Percentiles rank a stretch among this genome's conserved stretches.
phyloP scores from a whole-genome alignment of 768 basidiomycete genomes.

The Lactifluus echinatus region DNA sequence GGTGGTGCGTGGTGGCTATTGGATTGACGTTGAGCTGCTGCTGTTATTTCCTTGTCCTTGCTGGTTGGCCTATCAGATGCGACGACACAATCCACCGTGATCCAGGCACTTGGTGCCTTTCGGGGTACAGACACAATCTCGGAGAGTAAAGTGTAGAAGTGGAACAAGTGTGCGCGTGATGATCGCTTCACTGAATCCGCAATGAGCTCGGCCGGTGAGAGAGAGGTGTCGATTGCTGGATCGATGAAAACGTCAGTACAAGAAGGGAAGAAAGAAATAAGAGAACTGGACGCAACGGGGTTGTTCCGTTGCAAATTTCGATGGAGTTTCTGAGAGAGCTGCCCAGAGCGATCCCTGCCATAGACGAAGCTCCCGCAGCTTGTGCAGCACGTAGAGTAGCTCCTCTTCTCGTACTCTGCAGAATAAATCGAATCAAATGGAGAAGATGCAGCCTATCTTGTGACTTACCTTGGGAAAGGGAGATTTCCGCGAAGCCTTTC shows the following conservation, averaged over 20 bases:
- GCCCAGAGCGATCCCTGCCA: conserved; percentile 75
- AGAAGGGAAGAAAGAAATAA: neutral
- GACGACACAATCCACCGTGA: conserved; percentile 26
- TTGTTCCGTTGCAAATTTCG: conserved; percentile 42
- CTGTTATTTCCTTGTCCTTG: neutral
- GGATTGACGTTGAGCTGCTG: neutral
- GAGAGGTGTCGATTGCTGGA: conserved; percentile 33
- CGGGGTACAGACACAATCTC: conserved; percentile 70
- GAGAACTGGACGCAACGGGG: conserved; percentile 37
- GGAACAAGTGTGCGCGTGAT: conserved; percentile 75
- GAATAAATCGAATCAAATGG: neutral
- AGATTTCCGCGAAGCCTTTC: conserved; percentile 75
- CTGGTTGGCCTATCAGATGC: neutral
- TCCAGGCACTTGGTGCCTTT: conserved; percentile 61
- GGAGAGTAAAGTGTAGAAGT: conserved; percentile 72
- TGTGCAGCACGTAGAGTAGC: conserved; percentile 71
- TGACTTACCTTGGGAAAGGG: conserved; percentile 72
- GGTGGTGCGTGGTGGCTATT: neutral
- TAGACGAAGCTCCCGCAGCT: conserved; percentile 62
- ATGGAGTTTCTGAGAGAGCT: conserved; percentile 57
- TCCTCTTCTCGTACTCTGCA: conserved; percentile 81
- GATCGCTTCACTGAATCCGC: conserved; percentile 70
- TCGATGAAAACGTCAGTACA: neutral
- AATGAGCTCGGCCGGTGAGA: conserved; percentile 47
- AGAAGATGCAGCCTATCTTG: neutral